Conservation (phyloP, 805 yeast genomes). For the Yamadazyma sp. region DNA sequence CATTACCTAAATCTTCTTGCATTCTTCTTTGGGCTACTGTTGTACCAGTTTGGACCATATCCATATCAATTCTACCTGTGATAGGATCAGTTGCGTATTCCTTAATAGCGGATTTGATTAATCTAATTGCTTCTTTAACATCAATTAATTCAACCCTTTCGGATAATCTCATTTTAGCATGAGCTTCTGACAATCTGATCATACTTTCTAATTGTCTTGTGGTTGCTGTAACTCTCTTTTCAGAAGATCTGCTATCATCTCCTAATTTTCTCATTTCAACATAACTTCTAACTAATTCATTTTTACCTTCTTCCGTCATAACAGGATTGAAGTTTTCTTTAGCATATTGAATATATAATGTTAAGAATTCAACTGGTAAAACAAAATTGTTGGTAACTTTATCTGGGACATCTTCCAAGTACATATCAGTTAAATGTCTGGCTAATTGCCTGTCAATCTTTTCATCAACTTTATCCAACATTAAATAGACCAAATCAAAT, state of each 20-base stretch:
- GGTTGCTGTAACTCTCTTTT: constrained; percentile 93
- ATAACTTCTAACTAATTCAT: constrained; percentile 79
- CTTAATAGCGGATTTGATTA: constrained; percentile 90
- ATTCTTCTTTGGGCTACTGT: constrained; percentile 79
- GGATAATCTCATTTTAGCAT: constrained; percentile 91
- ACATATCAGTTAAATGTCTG: constrained; percentile 84
- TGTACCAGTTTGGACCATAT: constrained; percentile 92
- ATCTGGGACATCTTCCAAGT: constrained; percentile 81
- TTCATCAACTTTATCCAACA: constrained; percentile 91
- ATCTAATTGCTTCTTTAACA: constrained; percentile 89
- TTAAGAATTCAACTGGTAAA: constrained; percentile 82
- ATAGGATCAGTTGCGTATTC: constrained; percentile 98
- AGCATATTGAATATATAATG: constrained; percentile 91
- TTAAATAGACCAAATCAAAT: constrained; percentile 89
- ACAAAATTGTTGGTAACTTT: constrained; percentile 66
- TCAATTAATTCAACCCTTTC: constrained; percentile 69
- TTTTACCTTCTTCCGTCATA: constrained; percentile 75
- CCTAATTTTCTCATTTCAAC: constrained; percentile 94
- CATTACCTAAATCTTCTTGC: constrained; percentile 69
- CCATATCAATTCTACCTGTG: constrained; percentile 97
- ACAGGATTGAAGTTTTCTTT: constrained; percentile 80
- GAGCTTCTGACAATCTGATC: constrained; percentile 94
- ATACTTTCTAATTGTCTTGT: constrained; percentile 95
- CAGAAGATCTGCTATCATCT: constrained; percentile 82
- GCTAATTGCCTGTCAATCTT: constrained; percentile 82